Evolutionary conservation across 2,329 filamentous ascomycete species (phyloP).

Genomic region (Chaetomiaceae sp.): DNA sequence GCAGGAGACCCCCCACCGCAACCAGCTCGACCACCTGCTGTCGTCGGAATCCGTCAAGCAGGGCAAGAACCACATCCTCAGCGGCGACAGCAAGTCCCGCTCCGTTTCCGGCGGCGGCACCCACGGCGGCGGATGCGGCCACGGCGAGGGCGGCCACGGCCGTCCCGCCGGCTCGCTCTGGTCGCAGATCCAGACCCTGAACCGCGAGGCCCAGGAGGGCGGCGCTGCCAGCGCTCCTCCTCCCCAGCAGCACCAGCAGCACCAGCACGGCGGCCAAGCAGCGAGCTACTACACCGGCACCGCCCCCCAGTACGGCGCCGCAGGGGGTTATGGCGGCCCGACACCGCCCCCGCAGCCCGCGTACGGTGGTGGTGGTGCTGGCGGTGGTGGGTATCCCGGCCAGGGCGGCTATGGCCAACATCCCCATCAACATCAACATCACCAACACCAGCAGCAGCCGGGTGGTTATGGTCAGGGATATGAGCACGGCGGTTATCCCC

Average conservation of each 20-base stretch:
- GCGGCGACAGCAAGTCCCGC: slow-evolving; percentile 29
- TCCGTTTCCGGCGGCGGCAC: slow-evolving; percentile 26
- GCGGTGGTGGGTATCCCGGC: slow-evolving; percentile 12
- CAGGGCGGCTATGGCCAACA: slow-evolving; percentile 13
- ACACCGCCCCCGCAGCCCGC: slow-evolving; percentile 8
- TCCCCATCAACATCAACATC: slow-evolving; percentile 13
- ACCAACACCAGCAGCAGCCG: no score
- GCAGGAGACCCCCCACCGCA: slow-evolving; percentile 60
- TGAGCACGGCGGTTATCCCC: slow-evolving; percentile 7
- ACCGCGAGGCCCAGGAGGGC: slow-evolving; percentile 46
- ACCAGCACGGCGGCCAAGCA: slow-evolving; percentile 17
- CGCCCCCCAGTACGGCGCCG: background rate
- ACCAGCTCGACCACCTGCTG: slow-evolving; percentile 68
- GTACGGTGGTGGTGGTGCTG: slow-evolving; percentile 2
- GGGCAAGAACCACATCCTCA: slow-evolving; percentile 72
- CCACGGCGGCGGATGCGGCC: slow-evolving; percentile 30
- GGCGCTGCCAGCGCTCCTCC: background rate
- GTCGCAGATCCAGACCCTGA: slow-evolving; percentile 56
- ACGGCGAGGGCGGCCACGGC: slow-evolving; percentile 44
- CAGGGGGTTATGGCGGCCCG: slow-evolving; percentile 9
- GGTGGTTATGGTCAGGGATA: no score
- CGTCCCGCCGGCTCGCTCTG: slow-evolving; percentile 57
- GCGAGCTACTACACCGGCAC: slow-evolving; percentile 12
- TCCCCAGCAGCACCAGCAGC: slow-evolving; percentile 24
- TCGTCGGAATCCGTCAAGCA: slow-evolving; percentile 76